Base-by-base conservation (phyloP, 805 yeast species). In the Clavispora carvajalis region DNA sequence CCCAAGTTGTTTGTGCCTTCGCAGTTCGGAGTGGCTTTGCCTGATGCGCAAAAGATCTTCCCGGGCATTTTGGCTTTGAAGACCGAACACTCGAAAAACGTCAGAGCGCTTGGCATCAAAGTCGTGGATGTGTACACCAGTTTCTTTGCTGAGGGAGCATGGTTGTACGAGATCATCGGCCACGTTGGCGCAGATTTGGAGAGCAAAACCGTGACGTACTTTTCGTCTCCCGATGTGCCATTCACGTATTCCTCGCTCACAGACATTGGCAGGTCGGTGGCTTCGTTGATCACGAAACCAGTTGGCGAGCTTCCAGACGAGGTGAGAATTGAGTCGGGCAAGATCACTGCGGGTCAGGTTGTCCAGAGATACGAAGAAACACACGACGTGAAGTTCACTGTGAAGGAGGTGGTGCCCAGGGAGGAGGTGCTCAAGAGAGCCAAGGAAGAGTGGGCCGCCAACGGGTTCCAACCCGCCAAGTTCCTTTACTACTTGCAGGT, bases 1-100 rank as follows among this genome's bases (percentile, higher is more conserved):
- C 76, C 78, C 37, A 71, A 73, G 52, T 53, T 77, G 24, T 79
- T 68, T 60, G 71, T 79, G 47, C 82, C 84, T 23, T 73, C 82
- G 2, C 84, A 79, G 50, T 80, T 74, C 49, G 88, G 86, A 30
- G 50, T 65, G 17, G 78, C 77, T 39, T 37, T 69, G 13, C 53
- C 47, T 2, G 60, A 53, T 7, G 55, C 55, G 16, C 49, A 49
- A 4, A 43, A 48, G 16, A 29, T 39, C 17, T 54, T 66, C 17
- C 72, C 77, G 6, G 65, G 62, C 1, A 60, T 73, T 40, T 50
- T 59, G 22, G 51, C 35, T 1, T 10, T 41, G 15, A 76, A 75
- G 53, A 34, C 53, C 1, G 50, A 41, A 1, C 77, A 74, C 49
- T 53, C 70, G 5, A 50, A 52, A 2, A 59, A 53, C 11, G 65